Percentiles rank a stretch among this genome's conserved stretches.
Conservation (phyloP, 163 green algal genomes). For the Trebouxia gelatinosa region DNA sequence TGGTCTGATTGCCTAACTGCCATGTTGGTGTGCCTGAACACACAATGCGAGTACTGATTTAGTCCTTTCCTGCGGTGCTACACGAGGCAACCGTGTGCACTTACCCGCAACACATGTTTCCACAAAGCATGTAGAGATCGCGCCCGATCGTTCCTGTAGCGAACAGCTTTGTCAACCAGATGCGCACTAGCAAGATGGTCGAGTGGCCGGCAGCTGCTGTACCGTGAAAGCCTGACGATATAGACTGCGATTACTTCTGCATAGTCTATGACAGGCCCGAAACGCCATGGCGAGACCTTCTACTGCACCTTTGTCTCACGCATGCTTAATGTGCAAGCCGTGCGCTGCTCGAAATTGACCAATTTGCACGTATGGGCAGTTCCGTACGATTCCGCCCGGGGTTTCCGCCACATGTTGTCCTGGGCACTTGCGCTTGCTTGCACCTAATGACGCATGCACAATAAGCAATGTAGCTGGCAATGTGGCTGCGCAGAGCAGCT, state of each 20-base stretch:
- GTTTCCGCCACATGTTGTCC: too few relatives aligned
- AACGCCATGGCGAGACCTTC: constrained; percentile 4
- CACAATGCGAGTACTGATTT: neutral
- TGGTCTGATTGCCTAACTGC: neutral
- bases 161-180: neutral
- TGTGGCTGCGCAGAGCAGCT: constrained; percentile 17
- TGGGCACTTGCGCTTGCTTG: too few relatives aligned
- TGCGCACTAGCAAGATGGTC: neutral
- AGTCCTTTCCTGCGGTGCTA: too few relatives aligned
- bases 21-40: neutral
- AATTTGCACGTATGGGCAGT: too few relatives aligned
- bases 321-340: neutral
- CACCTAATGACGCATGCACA: too few relatives aligned
- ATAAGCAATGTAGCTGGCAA: too few relatives aligned
- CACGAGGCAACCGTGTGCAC: neutral
- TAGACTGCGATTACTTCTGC: neutral
- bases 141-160: neutral
- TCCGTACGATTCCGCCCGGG: too few relatives aligned
- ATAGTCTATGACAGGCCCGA: neutral
- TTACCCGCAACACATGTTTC: neutral
- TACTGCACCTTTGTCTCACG: neutral
- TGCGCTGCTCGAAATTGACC: neutral
- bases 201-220: neutral
- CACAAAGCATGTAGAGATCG: neutral
- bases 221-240: neutral